A percentile compares a stretch with the other conserved stretches of the same genome.
Conservation (phyloP, 495 filamentous ascomycete genomes). For the Penicillium tannophilum region DNA sequence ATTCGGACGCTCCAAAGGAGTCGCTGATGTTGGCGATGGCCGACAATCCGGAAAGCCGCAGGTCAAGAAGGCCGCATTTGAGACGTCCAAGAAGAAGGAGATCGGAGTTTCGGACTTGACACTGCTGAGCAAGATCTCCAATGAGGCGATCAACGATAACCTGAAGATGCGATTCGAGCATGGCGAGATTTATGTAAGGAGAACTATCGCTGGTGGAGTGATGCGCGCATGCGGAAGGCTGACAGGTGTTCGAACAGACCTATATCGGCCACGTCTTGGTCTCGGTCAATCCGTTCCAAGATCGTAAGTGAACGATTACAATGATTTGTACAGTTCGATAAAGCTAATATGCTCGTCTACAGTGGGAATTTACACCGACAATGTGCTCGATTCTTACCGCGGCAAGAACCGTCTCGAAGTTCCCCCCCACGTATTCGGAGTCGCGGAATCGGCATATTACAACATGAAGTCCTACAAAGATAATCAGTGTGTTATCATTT, state of each 20-base stretch:
- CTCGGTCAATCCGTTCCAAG: slow-evolving; percentile 97
- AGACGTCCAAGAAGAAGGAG: slow-evolving; percentile 97
- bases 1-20: slow-evolving; percentile 50
- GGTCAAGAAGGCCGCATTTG: slow-evolving; percentile 93
- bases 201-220: slow-evolving; percentile 18
- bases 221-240: slow-evolving; percentile 26
- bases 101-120: slow-evolving; percentile 98
- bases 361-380: slow-evolving; percentile 98
- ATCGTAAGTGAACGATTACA: slow-evolving; percentile 58
- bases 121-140: slow-evolving; percentile 95
- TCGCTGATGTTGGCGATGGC: slow-evolving; percentile 49
- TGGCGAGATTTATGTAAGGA: slow-evolving; percentile 88
- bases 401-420: slow-evolving; percentile 97
- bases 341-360: slow-evolving; percentile 3
- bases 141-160: slow-evolving; percentile 99
- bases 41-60: slow-evolving; percentile 58
- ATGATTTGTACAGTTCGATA: not conserved
- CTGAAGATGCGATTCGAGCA: slow-evolving; percentile 96
- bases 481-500: slow-evolving; percentile 99
- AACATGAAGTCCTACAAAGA: slow-evolving; percentile 99
- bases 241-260: slow-evolving; percentile 58
- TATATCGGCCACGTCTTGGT: slow-evolving; percentile 99
- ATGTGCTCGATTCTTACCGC: slow-evolving; percentile 84
- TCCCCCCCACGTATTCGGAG: slow-evolving; percentile 96
- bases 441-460: slow-evolving; percentile 95